Evolutionary conservation across 495 filamentous ascomycete genomes (phyloP), one percentile per base, ranked within the genome.

Genomic region (Penicillium paradoxum): DNA sequence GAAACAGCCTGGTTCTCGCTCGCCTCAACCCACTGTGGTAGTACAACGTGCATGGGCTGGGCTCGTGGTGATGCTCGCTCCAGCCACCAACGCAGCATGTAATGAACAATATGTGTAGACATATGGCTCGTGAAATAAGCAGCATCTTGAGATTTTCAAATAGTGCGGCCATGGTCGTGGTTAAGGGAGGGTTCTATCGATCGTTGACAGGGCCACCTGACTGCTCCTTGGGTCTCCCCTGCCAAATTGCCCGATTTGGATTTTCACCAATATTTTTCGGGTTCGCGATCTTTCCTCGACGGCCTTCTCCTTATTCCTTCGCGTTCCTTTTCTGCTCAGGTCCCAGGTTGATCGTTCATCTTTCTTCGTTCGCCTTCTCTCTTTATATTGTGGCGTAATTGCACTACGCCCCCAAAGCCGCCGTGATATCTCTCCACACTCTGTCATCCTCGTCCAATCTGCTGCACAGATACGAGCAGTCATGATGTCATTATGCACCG

Each of bases 401-500:
- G 14, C 33, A 25, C 18, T 29, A 34, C 29, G n/a, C 29, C 15
- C 22, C n/a, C n/a, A n/a, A n/a, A n/a, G n/a, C n/a, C n/a, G n/a
- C n/a, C n/a, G 24, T 27, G 7, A 27, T 27, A 3, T 3, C 24
- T 47, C 15, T 30, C 27, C 4, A 18, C 24, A 21, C 45, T 19
- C 30, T 17, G 5, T 36, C 19, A 6, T 47, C 19, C 32, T 47
- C 32, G 11, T 36, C n/a, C n/a, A 19, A n/a, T 33, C 29, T 17
- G 21, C 32, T 18, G 18, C 44, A 46, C 44, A 34, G 25, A 46
- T 46, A 32, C 39, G 39, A 42, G 32, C 18, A 17, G 25, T 24
- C 45, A 60, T 60, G 58, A 36, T 57, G 44, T 39, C 45, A 36
- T 21, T 15, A 38, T 33, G 29, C 13, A 24, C 18, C 15, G 1